Conservation (phyloP, 495 filamentous ascomycete genomes). For the Penicillium mononematosum region DNA sequence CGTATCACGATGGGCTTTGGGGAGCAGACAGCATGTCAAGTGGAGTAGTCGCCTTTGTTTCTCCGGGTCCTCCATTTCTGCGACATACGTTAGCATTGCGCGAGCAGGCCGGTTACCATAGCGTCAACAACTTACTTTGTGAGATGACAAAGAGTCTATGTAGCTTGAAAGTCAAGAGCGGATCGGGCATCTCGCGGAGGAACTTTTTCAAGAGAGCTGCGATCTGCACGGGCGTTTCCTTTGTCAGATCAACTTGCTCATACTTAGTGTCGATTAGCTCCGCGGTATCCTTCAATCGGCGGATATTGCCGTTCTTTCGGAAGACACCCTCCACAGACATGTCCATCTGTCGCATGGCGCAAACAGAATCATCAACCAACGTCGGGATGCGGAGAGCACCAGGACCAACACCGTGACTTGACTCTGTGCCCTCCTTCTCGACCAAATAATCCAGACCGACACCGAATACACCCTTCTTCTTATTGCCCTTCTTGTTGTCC, state of each 20-base stretch:
- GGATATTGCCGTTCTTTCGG: conserved; percentile 98
- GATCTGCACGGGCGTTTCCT: conserved; percentile 87
- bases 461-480: conserved; percentile 94
- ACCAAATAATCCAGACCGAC: conserved; percentile 79
- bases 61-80: conserved; percentile 80
- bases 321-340: conserved; percentile 99
- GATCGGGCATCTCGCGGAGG: conserved; percentile 91
- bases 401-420: conserved; percentile 91
- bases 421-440: conserved; percentile 92
- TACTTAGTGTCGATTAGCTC: conserved; percentile 83
- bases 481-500: conserved; percentile 71
- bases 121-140: conserved; percentile 60
- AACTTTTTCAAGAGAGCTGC: conserved; percentile 95
- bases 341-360: conserved; percentile 96
- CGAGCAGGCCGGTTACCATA: not conserved
- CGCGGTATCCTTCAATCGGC: conserved; percentile 77
- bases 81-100: conserved; percentile 27
- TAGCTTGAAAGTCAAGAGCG: conserved; percentile 90
- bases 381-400: conserved; percentile 84
- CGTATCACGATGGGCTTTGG: conserved; percentile 88
- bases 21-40: conserved; percentile 87
- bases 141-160: conserved; percentile 87
- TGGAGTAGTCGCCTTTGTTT: conserved; percentile 84
- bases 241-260: conserved; percentile 75
- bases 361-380: conserved; percentile 86